Evolutionary conservation across 2,329 filamentous ascomycete genomes (phyloP).

Genomic region (Cladosporium sp.): DNA sequence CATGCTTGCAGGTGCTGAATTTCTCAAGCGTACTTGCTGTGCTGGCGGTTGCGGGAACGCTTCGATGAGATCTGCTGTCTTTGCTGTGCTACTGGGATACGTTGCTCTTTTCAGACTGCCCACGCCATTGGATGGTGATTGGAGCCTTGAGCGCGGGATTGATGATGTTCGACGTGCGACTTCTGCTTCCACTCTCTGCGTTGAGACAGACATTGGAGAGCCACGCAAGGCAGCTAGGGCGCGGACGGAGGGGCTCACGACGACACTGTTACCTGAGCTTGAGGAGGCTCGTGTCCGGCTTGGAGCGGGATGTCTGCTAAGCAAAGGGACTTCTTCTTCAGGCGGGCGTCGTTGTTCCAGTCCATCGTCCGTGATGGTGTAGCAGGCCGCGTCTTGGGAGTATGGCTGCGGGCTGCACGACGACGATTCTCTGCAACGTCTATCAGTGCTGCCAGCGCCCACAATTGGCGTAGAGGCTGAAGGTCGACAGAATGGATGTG

Average conservation of each 20-base stretch:
- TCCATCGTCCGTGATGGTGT: too few relatives aligned
- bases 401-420: background rate
- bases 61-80: slow-evolving; percentile 21
- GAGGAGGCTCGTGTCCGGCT: background rate
- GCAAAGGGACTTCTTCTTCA: background rate
- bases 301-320: background rate
- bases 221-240: slow-evolving; percentile 22
- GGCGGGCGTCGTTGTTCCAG: too few relatives aligned
- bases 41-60: slow-evolving; percentile 23
- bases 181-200: slow-evolving; percentile 18
- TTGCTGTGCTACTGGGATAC: slow-evolving; percentile 15
- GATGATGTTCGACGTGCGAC: slow-evolving; percentile 17
- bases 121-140: background rate
- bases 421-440: background rate
- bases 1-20: slow-evolving; percentile 13
- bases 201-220: slow-evolving; percentile 21
- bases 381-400: too few relatives aligned
- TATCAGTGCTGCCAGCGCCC: background rate
- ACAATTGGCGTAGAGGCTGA: background rate
- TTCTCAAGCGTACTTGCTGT: slow-evolving; percentile 13
- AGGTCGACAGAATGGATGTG: slow-evolving; percentile 24
- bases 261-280: background rate
- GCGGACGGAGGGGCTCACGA: slow-evolving; percentile 17
- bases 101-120: background rate
- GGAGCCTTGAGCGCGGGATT: slow-evolving; percentile 11